Evolutionary conservation across 495 filamentous ascomycete genomes (phyloP), one percentile per base, ranked within the genome.

Genomic region (Usnea hakonensis): DNA sequence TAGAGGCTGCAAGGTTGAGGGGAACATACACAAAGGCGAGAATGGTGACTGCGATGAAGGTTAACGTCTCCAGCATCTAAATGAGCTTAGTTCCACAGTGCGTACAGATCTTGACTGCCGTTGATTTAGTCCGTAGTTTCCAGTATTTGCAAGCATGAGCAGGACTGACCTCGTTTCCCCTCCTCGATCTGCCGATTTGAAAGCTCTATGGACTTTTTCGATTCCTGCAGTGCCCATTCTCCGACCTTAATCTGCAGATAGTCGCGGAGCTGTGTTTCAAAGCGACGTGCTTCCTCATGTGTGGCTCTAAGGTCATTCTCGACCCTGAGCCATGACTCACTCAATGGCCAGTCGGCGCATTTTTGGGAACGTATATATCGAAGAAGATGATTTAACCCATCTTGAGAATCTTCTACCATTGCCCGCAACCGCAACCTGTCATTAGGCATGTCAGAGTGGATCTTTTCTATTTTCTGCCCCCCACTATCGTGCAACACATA

Each of bases 11-110:
- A 38, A 66, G 55, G 10, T 56, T 63, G 14, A 66, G 48, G 9
- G 64, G 61, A 13, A 66, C 61, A 23, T 64, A 66, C 9, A 64
- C 16, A 46, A 60, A 63, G 14, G 64, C 61, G 11, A 66, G 61
- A 21, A 63, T 33, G 9, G 64, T 66, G 46, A 66, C 58, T 54
- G n/a, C 35, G 13, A 37, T 21, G 16, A 2, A 28, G 23, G 14
- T 48, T 17, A 43, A 38, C 14, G 1, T 36, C 7, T 11, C 17
- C 23, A 17, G 13, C 36, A 28, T 37, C 16, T 13, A 10, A 9
- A 19, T 19, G 3, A 11, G 21, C 14, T n/a, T 28, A 14, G 4
- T 55, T 33, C 14, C 11, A 36, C 53, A n/a, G n/a, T 17, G 2
- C 58, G 32, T 21, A 61, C 58, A 54, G 8, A 61, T 61, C 2